A percentile compares a stretch with the other conserved stretches of the same genome.
Evolutionary conservation across 371 early-diverging fungal genomes (phyloP).

Genomic region (Mortierella sp.): DNA sequence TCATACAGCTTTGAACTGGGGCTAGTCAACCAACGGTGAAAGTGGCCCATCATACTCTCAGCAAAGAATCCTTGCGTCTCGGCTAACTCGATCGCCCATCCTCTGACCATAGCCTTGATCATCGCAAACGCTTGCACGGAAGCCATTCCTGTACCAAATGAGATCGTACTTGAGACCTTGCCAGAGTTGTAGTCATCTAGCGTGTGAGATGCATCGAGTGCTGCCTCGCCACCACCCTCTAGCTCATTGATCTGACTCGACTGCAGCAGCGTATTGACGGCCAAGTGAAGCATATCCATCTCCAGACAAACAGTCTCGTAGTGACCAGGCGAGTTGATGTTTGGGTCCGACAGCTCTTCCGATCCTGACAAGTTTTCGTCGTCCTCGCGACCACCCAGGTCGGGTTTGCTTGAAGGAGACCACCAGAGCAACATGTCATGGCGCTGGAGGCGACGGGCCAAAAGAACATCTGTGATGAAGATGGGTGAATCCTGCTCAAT

Average conservation of each 20-base stretch:
- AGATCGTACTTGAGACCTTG: constrained; percentile 57
- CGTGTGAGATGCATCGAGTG: constrained; percentile 65
- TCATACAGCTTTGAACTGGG: constrained; percentile 86
- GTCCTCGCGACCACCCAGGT: constrained; percentile 92
- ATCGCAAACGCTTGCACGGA: constrained; percentile 80
- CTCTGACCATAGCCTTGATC: constrained; percentile 83
- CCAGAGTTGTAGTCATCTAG: constrained; percentile 69
- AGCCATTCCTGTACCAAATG: constrained; percentile 73
- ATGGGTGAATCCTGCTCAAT: constrained; percentile 84
- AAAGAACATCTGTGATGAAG: constrained; percentile 87
- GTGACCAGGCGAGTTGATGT: constrained; percentile 82
- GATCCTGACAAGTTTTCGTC: constrained; percentile 78
- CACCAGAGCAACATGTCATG: constrained; percentile 94
- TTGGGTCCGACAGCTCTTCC: constrained; percentile 69
- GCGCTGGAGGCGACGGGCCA: constrained; percentile 82
- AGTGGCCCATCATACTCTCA: constrained; percentile 82
- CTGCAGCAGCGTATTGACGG: constrained; percentile 86
- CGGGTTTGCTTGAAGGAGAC: constrained; percentile 85
- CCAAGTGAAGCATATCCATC: constrained; percentile 85
- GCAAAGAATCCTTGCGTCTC: constrained; percentile 74
- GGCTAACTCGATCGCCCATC: constrained; percentile 76
- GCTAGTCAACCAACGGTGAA: constrained; percentile 92
- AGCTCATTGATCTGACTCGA: constrained; percentile 82
- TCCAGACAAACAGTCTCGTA: constrained; percentile 89
- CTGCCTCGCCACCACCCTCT: constrained; percentile 74